Evolutionary conservation across 176 grass and related monocot species (phyloP).

Genomic region (Metroxylon sagu): DNA sequence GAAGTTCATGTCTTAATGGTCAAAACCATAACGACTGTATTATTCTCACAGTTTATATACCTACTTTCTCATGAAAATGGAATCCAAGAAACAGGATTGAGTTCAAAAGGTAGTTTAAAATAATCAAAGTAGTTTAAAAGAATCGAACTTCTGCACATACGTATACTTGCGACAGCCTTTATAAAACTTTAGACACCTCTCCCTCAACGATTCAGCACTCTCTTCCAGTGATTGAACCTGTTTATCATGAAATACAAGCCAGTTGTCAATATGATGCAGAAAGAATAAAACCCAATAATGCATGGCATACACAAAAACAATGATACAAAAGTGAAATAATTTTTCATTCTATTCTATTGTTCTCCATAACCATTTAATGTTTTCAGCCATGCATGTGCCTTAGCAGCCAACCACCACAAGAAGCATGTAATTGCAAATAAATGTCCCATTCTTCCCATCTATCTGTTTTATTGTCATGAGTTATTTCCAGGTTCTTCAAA

Average conservation of each 20-base stretch:
- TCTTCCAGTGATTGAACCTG: slow-evolving; percentile 96
- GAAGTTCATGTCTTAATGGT: too few species aligned
- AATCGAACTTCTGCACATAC: slow-evolving; percentile 41
- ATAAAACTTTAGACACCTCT: slow-evolving; percentile 93
- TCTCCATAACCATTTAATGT: neutral
- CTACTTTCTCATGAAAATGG: neutral
- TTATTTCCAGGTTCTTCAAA: too few species aligned
- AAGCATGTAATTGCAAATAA: too few species aligned
- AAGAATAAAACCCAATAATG: slow-evolving; percentile 2
- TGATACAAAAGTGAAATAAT: neutral
- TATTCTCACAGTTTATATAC: too few species aligned
- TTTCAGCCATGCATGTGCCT: too few species aligned
- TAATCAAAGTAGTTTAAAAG: neutral
- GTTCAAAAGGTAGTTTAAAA: neutral
- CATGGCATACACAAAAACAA: slow-evolving; percentile 14
- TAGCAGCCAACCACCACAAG: too few species aligned
- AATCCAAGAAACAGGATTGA: neutral
- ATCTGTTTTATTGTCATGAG: too few species aligned
- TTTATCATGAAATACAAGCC: slow-evolving; percentile 24
- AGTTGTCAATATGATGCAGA: slow-evolving; percentile 1
- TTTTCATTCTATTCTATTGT: neutral
- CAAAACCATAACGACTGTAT: too few species aligned
- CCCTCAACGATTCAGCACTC: slow-evolving; percentile 71
- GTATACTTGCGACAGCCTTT: slow-evolving; percentile 98
- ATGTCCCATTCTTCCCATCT: too few species aligned